Base-by-base conservation (phyloP, 73 alveolate genomes). In the Paramecium sexaurelia region DNA sequence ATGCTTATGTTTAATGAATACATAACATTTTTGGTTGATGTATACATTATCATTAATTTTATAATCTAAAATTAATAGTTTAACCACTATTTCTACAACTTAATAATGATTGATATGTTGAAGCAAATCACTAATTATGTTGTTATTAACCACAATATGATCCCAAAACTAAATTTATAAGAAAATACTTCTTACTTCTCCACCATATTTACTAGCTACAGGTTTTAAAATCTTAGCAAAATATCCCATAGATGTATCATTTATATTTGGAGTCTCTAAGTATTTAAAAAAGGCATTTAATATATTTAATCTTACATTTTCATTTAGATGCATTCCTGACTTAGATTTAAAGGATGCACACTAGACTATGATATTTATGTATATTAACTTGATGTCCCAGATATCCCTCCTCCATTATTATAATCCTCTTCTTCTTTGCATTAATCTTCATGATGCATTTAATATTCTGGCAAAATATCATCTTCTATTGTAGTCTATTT, bases 401-500 rank as follows among this genome's bases (percentile, higher is more conserved):
- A 78, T 39, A 39, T 37, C 7, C 83, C 68, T 17, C 73, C 36
- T 45, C 32, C 39, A 41, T 43, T 39, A 32, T 15, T 22, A 19
- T 32, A 61, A 78, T 78, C 87, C 6, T 78, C 68, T 0, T 78
- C 90, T 6, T 78, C 68, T 78, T 71, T 37, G 29, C 56, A 71
- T 22, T 71, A n/a, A 35, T 71, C 86, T 36, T 71, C 86, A 17
- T 71, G 86, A 32, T 71, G 67, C 27, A 51, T 51, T 51, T 51
- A 17, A 36, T 71, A 71, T 13, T 71, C 86, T 3, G 86, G 86
- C 11, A 33, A 40, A 13, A 78, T 41, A 22, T 78, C 90, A 78
- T 78, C 90, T 43, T 78, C 90, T 0, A 78, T 78, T 41, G 90
- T 78, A 37, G 90, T 78, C 90, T 78, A 41, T n/a, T 41, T 71